Evolutionary conservation across 495 filamentous ascomycete species (phyloP), one percentile per base, ranked within the genome.

Genomic region (Symbiotaphrina buchneri): DNA sequence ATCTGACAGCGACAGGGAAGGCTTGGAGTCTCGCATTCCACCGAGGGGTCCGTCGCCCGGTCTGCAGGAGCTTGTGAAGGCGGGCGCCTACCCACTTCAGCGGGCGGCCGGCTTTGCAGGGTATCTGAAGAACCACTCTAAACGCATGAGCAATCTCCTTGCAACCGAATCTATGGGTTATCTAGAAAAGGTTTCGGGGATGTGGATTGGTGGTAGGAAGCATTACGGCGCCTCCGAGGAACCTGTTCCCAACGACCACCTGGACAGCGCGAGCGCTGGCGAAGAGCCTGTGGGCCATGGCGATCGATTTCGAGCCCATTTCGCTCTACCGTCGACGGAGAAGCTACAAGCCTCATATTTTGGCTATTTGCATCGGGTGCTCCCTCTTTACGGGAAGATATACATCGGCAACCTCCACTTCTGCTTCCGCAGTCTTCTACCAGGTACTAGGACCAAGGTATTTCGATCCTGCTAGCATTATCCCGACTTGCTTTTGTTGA

Each of bases 141-240:
- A 74, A 34, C 66, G 70, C 23, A 83, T 95, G 72, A 84, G 81
- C 36, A 80, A 55, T 34, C 58, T 94, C 17, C 47, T 97, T 15
- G 82, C 90, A 19, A 79, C 75, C 2, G 83, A 94, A 44, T 90
- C 87, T 2, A 95, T 93, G 80, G 81, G 81, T 11, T 97, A 97
- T 47, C 71, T 93, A 18, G 85, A 91, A 41, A 93, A 93, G 45
- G 84, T 95, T 0, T 93, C 84, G 3, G 87, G 82, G 22, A 95
- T 95, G 79, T 90, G 87, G 76, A 73, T 80, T 34, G 87, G 87
- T 19, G 79, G 80, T 11, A 72, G 74, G 44, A 77, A 70, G 42
- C 87, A 97, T 48, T 97, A 94, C 41, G 65, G 73, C 13, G 75
- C 85, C 19, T 63, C 64, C 2, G 63, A 75, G 43, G 76, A 68